Percentiles rank a stretch among this genome's conserved stretches.
These are phyloP conservation scores for Clonostachys rhizophaga DNA, from an alignment of 2,329 filamentous ascomycete species.

Conservation along the genomic window DNA sequence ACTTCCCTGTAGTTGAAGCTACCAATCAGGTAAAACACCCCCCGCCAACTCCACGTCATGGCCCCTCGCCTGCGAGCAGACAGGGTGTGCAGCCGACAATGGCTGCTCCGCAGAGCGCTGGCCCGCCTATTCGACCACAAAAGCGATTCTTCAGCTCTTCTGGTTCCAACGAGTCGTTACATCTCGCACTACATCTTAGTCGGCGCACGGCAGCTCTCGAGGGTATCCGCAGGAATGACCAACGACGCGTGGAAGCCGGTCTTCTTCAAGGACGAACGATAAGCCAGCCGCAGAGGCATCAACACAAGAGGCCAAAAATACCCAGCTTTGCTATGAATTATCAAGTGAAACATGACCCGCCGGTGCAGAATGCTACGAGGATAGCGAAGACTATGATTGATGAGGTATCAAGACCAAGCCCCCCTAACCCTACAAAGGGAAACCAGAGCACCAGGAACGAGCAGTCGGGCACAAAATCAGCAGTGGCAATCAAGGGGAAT, in stretches of 20 bases:
- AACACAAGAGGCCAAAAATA: background rate
- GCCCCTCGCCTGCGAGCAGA: too few relatives aligned
- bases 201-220: constrained; percentile 23
- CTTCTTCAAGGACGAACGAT: background rate
- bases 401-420: too few relatives aligned
- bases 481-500: constrained; percentile 13
- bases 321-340: too few relatives aligned
- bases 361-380: too few relatives aligned
- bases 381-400: too few relatives aligned
- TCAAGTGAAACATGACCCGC: too few relatives aligned
- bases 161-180: constrained; percentile 23
- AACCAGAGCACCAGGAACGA: background rate
- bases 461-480: constrained; percentile 1
- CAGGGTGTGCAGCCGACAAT: constrained; percentile 5
- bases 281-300: background rate
- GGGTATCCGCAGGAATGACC: constrained; percentile 16
- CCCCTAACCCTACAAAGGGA: background rate
- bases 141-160: constrained; percentile 30
- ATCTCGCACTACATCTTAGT: constrained; percentile 25
- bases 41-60: background rate
- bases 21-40: background rate
- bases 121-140: constrained; percentile 6
- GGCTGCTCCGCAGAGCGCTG: constrained; percentile 6
- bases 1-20: constrained; percentile 8
- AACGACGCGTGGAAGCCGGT: constrained; percentile 3